Base-by-base conservation (phyloP, 345 rosid species). In the Camelina neglecta region DNA sequence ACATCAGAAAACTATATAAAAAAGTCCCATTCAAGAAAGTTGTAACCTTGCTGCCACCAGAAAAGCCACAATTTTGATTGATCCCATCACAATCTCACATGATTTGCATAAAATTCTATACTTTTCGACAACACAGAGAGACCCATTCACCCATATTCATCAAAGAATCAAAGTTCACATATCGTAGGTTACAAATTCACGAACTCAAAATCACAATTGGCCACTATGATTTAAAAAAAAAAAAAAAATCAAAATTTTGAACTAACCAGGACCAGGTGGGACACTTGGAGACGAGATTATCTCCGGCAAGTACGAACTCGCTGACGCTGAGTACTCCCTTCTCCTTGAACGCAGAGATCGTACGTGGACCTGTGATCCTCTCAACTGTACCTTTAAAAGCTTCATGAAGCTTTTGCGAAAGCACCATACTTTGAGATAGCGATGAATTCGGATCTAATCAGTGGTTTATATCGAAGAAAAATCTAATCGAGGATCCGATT, bases 191-290 rank as follows among this genome's bases (percentile, higher is more conserved):
- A 21, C 60, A 48, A 61, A 47, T 26, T 58, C 61, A 57, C 54
- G 7, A 48, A 21, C 42, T 18, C 3, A 10, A 55, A 61, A 67
- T 45, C n/a, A 57, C 12, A 59, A 7, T 45, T 63, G 4, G 21
- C 20, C 8, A 36, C n/a, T n/a, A n/a, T n/a, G n/a, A n/a, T n/a
- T n/a, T n/a, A n/a, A n/a, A n/a, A n/a, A n/a, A n/a, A n/a, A n/a
- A n/a, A n/a, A n/a, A n/a, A n/a, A n/a, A n/a, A n/a, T 58, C 49
- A 35, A 60, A 73, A 26, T 47, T 44, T 73, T 1, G 45, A 54
- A 67, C 81, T 44, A 73, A 92, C 99, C 99, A 95, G 31, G 98
- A 95, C 99, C 99, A 93, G 71, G 99, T 95, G 18, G 99, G 99
- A 81, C 99, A 95, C 81, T 95, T 95, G 61, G 97, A 84, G 77